Base-by-base conservation (phyloP, 2,329 filamentous ascomycete genomes). In the Zarea fungicola region DNA sequence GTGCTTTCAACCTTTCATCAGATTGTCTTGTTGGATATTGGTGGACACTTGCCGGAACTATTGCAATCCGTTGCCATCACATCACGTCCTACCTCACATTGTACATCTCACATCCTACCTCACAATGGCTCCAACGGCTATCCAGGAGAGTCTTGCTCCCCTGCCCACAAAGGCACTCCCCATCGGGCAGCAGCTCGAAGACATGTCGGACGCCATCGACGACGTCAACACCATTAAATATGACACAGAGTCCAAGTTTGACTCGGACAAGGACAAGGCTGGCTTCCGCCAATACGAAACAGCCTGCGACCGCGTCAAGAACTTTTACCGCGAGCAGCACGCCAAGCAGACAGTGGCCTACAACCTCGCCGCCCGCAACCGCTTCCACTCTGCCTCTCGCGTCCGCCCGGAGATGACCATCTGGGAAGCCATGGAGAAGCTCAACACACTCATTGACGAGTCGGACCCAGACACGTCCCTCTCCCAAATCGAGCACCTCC, bases 361-460 rank as follows among this genome's bases (percentile, higher is more conserved):
- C 77, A 95, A 95, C 73, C 76, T 95, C 36, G 81, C 83, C 54
- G 88, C 87, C 13, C 87, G 90, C 48, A 82, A 62, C 59, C 66
- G 66, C 41, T 72, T 72, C 60, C 56, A 83, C 66, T 76, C 75
- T 55, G 79, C 83, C 53, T 78, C 78, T 2, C 81, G 86, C 16
- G 61, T 60, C 34, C 71, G 75, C 47, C 81, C 85, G 14, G 77
- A 86, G 66, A 89, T 95, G 87, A 85, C 84, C 54, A 77, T 95
- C 65, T 95, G 89, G 90, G 76, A 95, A 65, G 90, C 90, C 18
- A 93, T 95, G 71, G 88, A 95, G 78, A 91, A 89, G 69, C 84
- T 95, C 62, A 89, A 95, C 77, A 89, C 86, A 0, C 78, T 95
- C 45, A 87, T 95, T 65, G 90, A 96, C 70, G 87, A 95, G 69